Evolutionary conservation across 768 basidiomycete species (phyloP).

Genomic region (Auricularia sp.): DNA sequence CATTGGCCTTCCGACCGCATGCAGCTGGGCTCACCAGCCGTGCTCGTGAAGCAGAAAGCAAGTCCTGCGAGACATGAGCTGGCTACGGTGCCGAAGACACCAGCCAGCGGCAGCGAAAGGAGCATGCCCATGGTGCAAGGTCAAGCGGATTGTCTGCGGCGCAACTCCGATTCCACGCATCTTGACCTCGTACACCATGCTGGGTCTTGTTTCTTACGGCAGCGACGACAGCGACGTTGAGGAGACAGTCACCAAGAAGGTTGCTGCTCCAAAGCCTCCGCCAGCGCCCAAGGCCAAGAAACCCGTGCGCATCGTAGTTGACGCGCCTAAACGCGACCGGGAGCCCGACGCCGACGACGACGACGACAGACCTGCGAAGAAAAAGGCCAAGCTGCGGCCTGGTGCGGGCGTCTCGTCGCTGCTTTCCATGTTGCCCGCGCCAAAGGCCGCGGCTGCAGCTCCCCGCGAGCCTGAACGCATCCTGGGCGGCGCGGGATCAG

Average conservation of each 20-base stretch:
- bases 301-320: slow-evolving; percentile 51
- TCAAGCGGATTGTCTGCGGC: not conserved
- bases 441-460: slow-evolving; percentile 47
- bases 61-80: slow-evolving; percentile 76
- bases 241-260: slow-evolving; percentile 21
- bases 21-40: slow-evolving; percentile 45
- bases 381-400: slow-evolving; percentile 43
- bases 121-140: slow-evolving; percentile 52
- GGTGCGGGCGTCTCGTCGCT: slow-evolving; percentile 47
- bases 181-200: slow-evolving; percentile 33
- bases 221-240: slow-evolving; percentile 56
- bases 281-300: slow-evolving; percentile 34
- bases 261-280: slow-evolving; percentile 9
- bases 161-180: not conserved
- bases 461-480: slow-evolving; percentile 39
- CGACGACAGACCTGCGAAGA: slow-evolving; percentile 39
- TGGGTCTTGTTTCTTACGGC: slow-evolving; percentile 69
- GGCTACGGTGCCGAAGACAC: slow-evolving; percentile 58
- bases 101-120: slow-evolving; percentile 62
- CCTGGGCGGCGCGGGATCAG: slow-evolving; percentile 57
- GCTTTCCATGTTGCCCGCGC: slow-evolving; percentile 65
- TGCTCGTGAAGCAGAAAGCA: slow-evolving; percentile 81
- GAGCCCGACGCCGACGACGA: slow-evolving; percentile 34
- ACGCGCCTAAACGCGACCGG: slow-evolving; percentile 38
- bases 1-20: not conserved